phyloP scores from a whole-genome alignment of 768 basidiomycete species.

The Termitomyces heimii region DNA sequence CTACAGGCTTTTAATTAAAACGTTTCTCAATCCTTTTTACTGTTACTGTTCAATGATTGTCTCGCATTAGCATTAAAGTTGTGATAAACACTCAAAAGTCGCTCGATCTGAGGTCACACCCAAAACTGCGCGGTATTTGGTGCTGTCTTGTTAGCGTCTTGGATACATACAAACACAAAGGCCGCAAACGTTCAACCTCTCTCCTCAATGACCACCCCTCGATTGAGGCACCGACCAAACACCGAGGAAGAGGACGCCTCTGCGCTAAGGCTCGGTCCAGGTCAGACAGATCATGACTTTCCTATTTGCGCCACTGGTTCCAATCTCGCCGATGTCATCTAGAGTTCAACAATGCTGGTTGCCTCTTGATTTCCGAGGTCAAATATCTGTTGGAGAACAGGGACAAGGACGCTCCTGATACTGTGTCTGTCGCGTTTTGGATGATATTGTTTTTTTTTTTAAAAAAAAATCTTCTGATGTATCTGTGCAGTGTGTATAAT shows the following conservation, averaged over 20 bases:
- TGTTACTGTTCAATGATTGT: too few species aligned
- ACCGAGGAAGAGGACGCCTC: constrained; percentile 85
- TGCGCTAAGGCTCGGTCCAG: constrained; percentile 74
- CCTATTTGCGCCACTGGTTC: background rate
- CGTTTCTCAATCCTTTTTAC: too few species aligned
- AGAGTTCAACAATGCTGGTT: constrained; percentile 93
- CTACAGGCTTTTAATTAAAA: too few species aligned
- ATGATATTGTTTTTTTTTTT: background rate
- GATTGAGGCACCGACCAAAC: constrained; percentile 58
- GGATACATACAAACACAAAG: background rate
- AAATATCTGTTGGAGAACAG: constrained; percentile 85
- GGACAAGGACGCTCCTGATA: constrained; percentile 84
- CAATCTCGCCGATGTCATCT: background rate
- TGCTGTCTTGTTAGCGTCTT: background rate
- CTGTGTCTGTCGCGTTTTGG: constrained; percentile 48
- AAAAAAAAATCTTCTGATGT: background rate
- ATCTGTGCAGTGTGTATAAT: constrained; percentile 69
- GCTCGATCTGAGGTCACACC: too few species aligned
- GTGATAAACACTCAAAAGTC: too few species aligned
- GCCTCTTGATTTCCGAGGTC: constrained; percentile 87
- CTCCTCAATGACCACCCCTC: constrained; percentile 46
- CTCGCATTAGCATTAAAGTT: too few species aligned
- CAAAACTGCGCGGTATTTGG: background rate
- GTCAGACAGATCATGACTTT: constrained; percentile 25
- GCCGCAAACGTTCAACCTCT: background rate